Conservation (phyloP, 345 rosid species). For the Euphorbia peplus region DNA sequence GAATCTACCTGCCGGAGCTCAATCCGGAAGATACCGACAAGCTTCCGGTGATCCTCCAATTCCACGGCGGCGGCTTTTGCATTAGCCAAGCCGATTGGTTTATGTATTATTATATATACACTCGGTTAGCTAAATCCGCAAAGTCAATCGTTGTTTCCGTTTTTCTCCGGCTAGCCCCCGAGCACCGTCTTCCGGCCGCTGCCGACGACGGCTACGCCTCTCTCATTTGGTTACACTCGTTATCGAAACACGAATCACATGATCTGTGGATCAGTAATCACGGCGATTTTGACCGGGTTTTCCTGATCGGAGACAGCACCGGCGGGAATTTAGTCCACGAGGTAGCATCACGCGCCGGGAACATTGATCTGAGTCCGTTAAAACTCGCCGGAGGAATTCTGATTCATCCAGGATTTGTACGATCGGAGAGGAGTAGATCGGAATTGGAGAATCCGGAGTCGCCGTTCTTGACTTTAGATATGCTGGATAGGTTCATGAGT, state of each 20-base stretch:
- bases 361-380: constrained; percentile 10
- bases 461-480: constrained; percentile 50
- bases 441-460: constrained; percentile 58
- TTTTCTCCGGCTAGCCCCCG: constrained; percentile 32
- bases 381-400: constrained; percentile 29
- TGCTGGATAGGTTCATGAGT: constrained; percentile 55
- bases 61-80: constrained; percentile 40
- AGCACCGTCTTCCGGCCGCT: constrained; percentile 33
- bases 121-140: constrained; percentile 14
- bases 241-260: neutral
- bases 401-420: constrained; percentile 36
- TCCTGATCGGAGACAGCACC: constrained; percentile 35
- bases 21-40: neutral
- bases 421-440: constrained; percentile 52
- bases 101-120: constrained; percentile 30
- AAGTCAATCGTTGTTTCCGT: constrained; percentile 21
- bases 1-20: constrained; percentile 47
- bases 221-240: constrained; percentile 27
- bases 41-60: constrained; percentile 29
- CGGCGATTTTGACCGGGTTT: constrained; percentile 28
- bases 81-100: constrained; percentile 35
- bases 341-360: constrained; percentile 28
- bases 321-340: constrained; percentile 35
- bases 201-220: constrained; percentile 26
- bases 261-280: constrained; percentile 21